phyloP scores from a whole-genome alignment of 352 stramenopile species.

The Thraustochytrium sp. region DNA sequence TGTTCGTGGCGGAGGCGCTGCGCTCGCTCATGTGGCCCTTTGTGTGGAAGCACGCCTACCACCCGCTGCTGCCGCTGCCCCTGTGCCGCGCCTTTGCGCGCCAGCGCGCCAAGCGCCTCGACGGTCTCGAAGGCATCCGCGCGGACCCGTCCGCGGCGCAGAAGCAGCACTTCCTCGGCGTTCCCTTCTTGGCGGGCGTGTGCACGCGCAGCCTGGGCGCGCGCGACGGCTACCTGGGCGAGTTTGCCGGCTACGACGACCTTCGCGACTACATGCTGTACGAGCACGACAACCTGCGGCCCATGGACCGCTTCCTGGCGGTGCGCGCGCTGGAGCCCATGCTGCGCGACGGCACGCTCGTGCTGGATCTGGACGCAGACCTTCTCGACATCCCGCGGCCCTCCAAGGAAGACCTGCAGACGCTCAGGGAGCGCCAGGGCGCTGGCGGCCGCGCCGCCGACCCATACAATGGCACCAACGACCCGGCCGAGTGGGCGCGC shows the following conservation, averaged over 20 bases:
- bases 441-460: background rate
- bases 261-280: slow-evolving; percentile 35
- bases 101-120: background rate
- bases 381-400: slow-evolving; percentile 4
- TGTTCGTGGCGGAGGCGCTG: slow-evolving; percentile 16
- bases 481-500: background rate
- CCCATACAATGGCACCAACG: background rate
- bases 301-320: slow-evolving; percentile 12
- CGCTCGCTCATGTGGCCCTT: slow-evolving; percentile 31
- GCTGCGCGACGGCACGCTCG: background rate
- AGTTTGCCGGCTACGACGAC: slow-evolving; percentile 12
- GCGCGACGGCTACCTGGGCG: background rate
- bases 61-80: background rate
- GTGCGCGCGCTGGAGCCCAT: background rate
- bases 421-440: background rate
- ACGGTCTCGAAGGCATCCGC: background rate
- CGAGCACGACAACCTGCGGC: slow-evolving; percentile 24
- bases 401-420: background rate
- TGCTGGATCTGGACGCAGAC: slow-evolving; percentile 25
- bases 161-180: background rate
- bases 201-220: background rate
- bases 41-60: slow-evolving; percentile 26
- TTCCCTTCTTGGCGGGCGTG: slow-evolving; percentile 28
- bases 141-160: background rate
- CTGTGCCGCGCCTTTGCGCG: background rate